Evolutionary conservation across 495 filamentous ascomycete genomes (phyloP).

Genomic region (Penicillium lagena): DNA sequence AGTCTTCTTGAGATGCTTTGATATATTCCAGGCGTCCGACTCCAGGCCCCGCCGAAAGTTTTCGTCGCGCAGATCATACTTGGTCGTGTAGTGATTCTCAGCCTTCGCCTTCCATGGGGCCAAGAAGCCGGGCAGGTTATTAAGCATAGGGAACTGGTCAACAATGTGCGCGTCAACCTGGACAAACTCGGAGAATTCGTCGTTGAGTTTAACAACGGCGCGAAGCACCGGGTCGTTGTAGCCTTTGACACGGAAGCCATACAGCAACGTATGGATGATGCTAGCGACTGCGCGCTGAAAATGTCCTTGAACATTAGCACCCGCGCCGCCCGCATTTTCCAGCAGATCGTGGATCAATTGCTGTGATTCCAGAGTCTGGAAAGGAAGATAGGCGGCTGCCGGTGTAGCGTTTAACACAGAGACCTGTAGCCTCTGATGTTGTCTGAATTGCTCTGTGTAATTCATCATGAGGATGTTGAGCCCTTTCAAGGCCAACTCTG

Average conservation of each 20-base stretch:
- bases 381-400: slow-evolving; percentile 10
- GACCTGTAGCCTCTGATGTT: slow-evolving; percentile 13
- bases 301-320: not conserved
- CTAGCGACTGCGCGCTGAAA: slow-evolving; percentile 11
- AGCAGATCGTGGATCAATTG: too few species aligned
- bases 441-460: slow-evolving; percentile 13
- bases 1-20: slow-evolving; percentile 3
- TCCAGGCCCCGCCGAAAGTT: not conserved
- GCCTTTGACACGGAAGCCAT: slow-evolving; percentile 11
- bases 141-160: slow-evolving; percentile 14
- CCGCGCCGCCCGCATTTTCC: too few species aligned
- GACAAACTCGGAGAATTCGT: slow-evolving; percentile 11
- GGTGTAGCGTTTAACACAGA: slow-evolving; percentile 11
- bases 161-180: slow-evolving; percentile 9
- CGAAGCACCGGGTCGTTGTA: slow-evolving; percentile 7
- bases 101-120: slow-evolving; percentile 15
- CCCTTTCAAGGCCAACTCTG: slow-evolving; percentile 9
- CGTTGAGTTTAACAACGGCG: slow-evolving; percentile 8
- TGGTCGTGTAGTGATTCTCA: slow-evolving; percentile 10
- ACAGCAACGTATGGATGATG: slow-evolving; percentile 12
- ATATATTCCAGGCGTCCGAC: slow-evolving; percentile 2
- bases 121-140: slow-evolving; percentile 10
- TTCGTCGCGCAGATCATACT: slow-evolving; percentile 1
- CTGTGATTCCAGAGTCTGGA: slow-evolving; percentile 5
- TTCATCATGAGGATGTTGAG: slow-evolving; percentile 17